Evolutionary conservation across 176 grass and related monocot species (phyloP), one percentile per base, ranked within the genome.

Genomic region (Eleusine coracana): DNA sequence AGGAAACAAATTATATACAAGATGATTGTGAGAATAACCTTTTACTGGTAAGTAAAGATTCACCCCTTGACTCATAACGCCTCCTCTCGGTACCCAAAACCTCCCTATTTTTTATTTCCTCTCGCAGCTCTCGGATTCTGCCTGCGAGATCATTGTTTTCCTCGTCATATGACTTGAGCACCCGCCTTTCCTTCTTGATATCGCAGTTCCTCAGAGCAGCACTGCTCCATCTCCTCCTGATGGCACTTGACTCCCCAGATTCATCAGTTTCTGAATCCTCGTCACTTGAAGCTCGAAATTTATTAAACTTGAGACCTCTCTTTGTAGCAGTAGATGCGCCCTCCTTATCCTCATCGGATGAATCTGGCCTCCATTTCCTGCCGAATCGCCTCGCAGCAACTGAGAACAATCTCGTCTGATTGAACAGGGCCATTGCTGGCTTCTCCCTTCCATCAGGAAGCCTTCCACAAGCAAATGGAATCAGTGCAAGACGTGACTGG

Each of bases 131-230:
- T 70, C 50, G 88, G 42, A 94, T 86, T 50, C 88, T 90, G 37
- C 77, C 86, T 2, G 61, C n/a, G 6, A 78, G n/a, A 73, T 88
- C 76, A 73, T n/a, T 56, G 17, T 54, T 79, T 78, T 88, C 88
- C 25, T 88, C 87, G 8, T 81, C 83, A 3, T 76, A 71, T 13
- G 68, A 84, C 89, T 81, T 92, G 76, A 80, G 85, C 20, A 72
- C 72, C 56, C 84, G 83, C 67, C 85, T 92, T 34, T 91, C 90
- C 60, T 82, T 88, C 87, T 98, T 95, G 79, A 73, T 79, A 80
- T 98, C 90, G 13, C 66, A 84, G 62, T 90, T 89, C 82, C 91
- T 93, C 44, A 93, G 73, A 80, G 87, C 92, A 84, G 92, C 92
- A 70, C 55, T 84, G 84, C 90, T 93, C 82, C 92, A 90, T 80